A percentile compares a stretch with the other conserved stretches of the same genome.
Conservation (phyloP, 805 yeast species). For the Starmerella cellae region DNA sequence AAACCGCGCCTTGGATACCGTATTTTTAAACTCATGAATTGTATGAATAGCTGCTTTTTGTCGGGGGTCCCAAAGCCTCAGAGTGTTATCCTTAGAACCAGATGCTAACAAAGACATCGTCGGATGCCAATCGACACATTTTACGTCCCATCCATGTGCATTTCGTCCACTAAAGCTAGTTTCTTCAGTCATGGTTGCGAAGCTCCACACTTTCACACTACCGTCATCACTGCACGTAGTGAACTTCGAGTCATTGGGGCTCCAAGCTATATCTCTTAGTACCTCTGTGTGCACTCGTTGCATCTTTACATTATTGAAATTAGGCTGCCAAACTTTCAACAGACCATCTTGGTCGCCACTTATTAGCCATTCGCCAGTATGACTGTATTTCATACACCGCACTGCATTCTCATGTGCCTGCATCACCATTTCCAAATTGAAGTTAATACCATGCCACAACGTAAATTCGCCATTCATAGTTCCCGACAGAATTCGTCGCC, state of each 20-base stretch:
- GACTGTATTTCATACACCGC: conserved; percentile 64
- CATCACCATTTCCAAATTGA: conserved; percentile 92
- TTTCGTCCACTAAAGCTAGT: conserved; percentile 49
- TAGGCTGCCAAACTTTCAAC: conserved; percentile 94
- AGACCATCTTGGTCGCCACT: conserved; percentile 89
- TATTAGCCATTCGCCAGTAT: conserved; percentile 85
- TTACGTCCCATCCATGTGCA: conserved; percentile 94
- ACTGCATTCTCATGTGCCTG: conserved; percentile 95
- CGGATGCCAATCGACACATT: conserved; percentile 95
- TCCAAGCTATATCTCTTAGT: conserved; percentile 73
- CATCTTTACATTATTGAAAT: conserved; percentile 83
- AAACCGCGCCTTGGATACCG: conserved; percentile 73
- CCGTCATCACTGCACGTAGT: conserved; percentile 93
- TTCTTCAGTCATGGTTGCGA: conserved; percentile 74
- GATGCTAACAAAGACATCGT: conserved; percentile 70
- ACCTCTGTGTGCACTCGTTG: conserved; percentile 65
- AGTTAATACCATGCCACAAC: conserved; percentile 89
- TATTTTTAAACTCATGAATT: conserved; percentile 83
- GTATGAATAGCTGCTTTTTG: conserved; percentile 55
- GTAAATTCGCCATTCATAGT: conserved; percentile 92
- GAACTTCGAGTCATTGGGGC: conserved; percentile 82
- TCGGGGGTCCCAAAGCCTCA: conserved; percentile 95
- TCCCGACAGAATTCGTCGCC: conserved; percentile 77
- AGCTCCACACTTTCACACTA: conserved; percentile 83
- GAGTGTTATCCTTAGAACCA: conserved; percentile 89